Evolutionary conservation across 768 basidiomycete genomes (phyloP).

Genomic region (Leccinum olivaceopallidum): DNA sequence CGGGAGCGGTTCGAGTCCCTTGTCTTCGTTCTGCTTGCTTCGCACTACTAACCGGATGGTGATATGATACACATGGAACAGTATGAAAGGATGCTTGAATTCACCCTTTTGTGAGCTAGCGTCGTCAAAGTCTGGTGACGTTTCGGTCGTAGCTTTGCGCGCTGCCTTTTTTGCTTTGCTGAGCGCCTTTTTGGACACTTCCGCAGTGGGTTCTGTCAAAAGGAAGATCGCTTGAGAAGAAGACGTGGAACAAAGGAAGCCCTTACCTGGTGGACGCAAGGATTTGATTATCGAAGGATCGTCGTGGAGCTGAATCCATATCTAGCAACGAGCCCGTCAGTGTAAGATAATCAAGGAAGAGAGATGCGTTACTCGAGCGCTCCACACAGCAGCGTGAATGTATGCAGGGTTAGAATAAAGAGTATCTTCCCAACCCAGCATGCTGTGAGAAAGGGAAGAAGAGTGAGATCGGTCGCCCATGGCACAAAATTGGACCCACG

Average conservation of each 20-base stretch:
- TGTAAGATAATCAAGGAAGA: conserved; percentile 13
- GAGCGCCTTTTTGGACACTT: conserved; percentile 71
- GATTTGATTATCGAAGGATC: conserved; percentile 59
- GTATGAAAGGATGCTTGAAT: conserved; percentile 18
- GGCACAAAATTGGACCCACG: conserved; percentile 50
- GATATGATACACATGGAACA: conserved; percentile 12
- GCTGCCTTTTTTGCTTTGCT: conserved; percentile 87
- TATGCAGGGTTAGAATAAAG: conserved; percentile 79
- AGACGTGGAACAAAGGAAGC: conserved; percentile 25
- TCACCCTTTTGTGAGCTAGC: conserved; percentile 61
- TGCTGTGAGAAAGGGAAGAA: conserved; percentile 39
- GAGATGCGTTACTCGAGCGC: conserved; percentile 54
- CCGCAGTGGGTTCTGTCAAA: conserved; percentile 17
- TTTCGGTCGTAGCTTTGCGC: conserved; percentile 54
- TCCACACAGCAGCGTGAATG: conserved; percentile 67
- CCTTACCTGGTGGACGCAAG: conserved; percentile 38
- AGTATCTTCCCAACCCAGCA: conserved; percentile 80
- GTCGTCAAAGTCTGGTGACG: conserved; percentile 38
- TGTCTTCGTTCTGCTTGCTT: conserved; percentile 55
- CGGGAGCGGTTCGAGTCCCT: conserved; percentile 58
- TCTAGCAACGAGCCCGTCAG: conserved; percentile 42
- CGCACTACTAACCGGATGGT: conserved; percentile 25
- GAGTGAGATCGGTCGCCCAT: conserved; percentile 5
- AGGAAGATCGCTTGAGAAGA: conserved; percentile 20
- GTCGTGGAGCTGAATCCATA: conserved; percentile 73